A percentile compares a stretch with the other conserved stretches of the same genome.
phyloP scores from a whole-genome alignment of 176 grass and related monocot genomes.

The Ananas comosus region DNA sequence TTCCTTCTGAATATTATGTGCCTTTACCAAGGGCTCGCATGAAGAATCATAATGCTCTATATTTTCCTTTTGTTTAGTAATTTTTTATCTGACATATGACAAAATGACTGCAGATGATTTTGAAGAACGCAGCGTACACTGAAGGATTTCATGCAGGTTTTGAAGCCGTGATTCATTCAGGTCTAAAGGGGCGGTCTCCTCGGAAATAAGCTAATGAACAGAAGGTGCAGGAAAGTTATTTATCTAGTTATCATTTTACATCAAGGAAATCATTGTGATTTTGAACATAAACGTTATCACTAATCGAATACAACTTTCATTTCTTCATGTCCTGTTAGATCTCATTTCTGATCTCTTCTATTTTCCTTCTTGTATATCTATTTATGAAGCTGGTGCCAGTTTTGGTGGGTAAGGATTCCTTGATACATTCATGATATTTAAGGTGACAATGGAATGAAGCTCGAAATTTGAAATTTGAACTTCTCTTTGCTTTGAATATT shows the following conservation, averaged over 20 bases:
- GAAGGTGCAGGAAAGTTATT: background rate
- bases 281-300: background rate
- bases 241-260: background rate
- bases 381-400: too few relatives aligned
- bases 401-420: too few relatives aligned
- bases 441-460: too few relatives aligned
- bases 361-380: background rate
- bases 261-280: background rate
- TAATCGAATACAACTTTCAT: background rate
- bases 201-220: conserved; percentile 20
- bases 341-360: background rate
- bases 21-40: too few relatives aligned
- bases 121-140: conserved; percentile 63
- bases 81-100: background rate
- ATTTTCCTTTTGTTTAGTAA: background rate
- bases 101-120: conserved; percentile 45
- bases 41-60: too few relatives aligned
- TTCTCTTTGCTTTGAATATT: too few relatives aligned
- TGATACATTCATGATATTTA: too few relatives aligned
- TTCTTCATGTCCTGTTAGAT: background rate
- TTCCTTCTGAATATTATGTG: too few relatives aligned
- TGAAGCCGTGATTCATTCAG: conserved; percentile 27
- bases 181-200: conserved; percentile 20
- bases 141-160: conserved; percentile 54
- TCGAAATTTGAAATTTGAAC: too few relatives aligned